Base-by-base conservation (phyloP, 176 grass and related monocot genomes). In the Cenchrus fungigraminus region DNA sequence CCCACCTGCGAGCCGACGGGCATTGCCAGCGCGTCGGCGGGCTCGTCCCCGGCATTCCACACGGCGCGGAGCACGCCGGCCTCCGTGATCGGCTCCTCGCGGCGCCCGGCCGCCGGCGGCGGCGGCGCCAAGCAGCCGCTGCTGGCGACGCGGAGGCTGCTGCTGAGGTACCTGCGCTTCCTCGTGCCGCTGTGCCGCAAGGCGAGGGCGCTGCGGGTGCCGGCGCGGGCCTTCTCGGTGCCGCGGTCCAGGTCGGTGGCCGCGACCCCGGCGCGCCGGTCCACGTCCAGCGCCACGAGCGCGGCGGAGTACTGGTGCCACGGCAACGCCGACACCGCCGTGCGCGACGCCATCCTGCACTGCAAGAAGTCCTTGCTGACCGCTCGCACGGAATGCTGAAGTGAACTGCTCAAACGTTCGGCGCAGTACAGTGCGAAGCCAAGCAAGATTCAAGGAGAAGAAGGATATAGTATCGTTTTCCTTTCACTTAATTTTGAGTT, bases 311-410 rank as follows among this genome's bases (percentile, higher is more conserved):
- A 86, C 68, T 94, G 91, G 91, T 94, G 87, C 82, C 91, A 94
- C 34, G 87, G 93, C 67, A 91, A 95, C 80, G 91, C 91, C 9
- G 93, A 95, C 54, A 93, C 84, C 54, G 93, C 91, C 43, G 91
- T 98, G 74, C 70, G 83, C 65, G 96, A 98, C 71, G 96, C 96
- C 67, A 95, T 98, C 85, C 85, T 98, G 42, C 89, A 98, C 84
- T 98, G 96, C 91, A 98, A 95, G 87, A 95, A 74, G 19, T 98
- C 96, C 44, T 85, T 92, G 46, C 12, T 15, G 56, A 58, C 65
- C 7, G 79, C 65, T 16, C 20, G 79, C 9, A 0, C 51, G 1
- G 66, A 82, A 4, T 58, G 52, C 52, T 82, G 37, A 40, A 40
- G 37, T 40, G 66, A 82, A 29, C 5, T 20, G 52, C 29, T 34